Evolutionary conservation across 1,284 basidiomycete genomes (phyloP).

Genomic region (Malassezia sympodialis): DNA sequence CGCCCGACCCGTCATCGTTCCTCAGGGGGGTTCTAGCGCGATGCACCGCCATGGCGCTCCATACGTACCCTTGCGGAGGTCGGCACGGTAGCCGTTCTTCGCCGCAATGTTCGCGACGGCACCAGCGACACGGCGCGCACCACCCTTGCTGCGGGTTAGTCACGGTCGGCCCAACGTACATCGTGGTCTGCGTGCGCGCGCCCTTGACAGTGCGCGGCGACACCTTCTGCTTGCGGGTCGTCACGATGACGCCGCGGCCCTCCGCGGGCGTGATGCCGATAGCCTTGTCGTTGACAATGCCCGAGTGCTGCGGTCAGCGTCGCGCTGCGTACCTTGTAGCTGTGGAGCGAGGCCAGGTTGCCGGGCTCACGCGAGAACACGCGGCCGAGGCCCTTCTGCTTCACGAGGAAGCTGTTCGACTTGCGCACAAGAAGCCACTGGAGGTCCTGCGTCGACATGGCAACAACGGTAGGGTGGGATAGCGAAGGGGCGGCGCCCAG

Average conservation of each 20-base stretch:
- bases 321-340: slow-evolving; percentile 33
- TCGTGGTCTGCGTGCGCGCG: slow-evolving; percentile 20
- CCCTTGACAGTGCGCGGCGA: slow-evolving; percentile 25
- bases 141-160: slow-evolving; percentile 12
- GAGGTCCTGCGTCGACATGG: slow-evolving; percentile 37
- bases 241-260: slow-evolving; percentile 35
- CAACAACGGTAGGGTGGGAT: background rate
- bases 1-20: slow-evolving; percentile 42
- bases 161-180: slow-evolving; percentile 1
- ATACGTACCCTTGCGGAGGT: slow-evolving; percentile 42
- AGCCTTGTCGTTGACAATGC: slow-evolving; percentile 42
- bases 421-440: slow-evolving; percentile 45
- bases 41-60: slow-evolving; percentile 20
- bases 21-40: slow-evolving; percentile 48
- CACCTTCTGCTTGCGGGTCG: slow-evolving; percentile 43
- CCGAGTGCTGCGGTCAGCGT: slow-evolving; percentile 27
- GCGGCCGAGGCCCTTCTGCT: slow-evolving; percentile 45
- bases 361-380: slow-evolving; percentile 45
- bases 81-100: slow-evolving; percentile 45
- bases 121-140: slow-evolving; percentile 33
- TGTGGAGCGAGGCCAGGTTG: slow-evolving; percentile 44
- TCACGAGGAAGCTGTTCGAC: slow-evolving; percentile 41
- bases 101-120: slow-evolving; percentile 37
- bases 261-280: slow-evolving; percentile 34
- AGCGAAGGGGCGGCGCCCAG: background rate